Base-by-base conservation (phyloP, 2,329 filamentous ascomycete genomes). In the Claviceps cyperi region DNA sequence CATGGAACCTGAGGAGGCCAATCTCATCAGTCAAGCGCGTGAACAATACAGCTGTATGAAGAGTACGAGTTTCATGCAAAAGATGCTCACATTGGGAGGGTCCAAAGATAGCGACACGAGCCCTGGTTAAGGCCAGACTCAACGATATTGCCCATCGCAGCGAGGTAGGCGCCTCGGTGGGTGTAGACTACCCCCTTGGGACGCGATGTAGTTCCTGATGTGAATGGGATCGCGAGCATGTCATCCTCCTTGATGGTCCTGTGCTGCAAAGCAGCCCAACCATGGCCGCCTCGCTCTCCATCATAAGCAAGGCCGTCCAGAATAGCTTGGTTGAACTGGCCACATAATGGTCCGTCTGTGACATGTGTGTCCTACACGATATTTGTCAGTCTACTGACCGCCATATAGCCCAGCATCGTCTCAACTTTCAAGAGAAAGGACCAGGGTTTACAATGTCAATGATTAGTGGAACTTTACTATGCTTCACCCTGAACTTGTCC, bases 111-210 rank as follows among this genome's bases (percentile, higher is more conserved):
- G 56, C 82, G 83, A 64, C 85, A 90, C 38, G 85, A 73, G 6
- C 81, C 83, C 13, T 68, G 69, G 59, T 94, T 95, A 43, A 98
- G 72, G 0, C 86, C 86, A 1, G 86, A 88, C 64, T 98, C 92
- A 51, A 97, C 79, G 0, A 97, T 72, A 63, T 97, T 97, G 11
- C 73, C 90, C 56, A 96, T 61, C 0, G 88, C 75, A 0, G 88
- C 91, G 13, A 98, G 74, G 62, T 97, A 98, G 7, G 80, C 81
- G 4, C 90, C 86, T 45, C 92, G 78, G 64, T 97, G 87, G 1
- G 88, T 96, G 62, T 85, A 96, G 50, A 94, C 81, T 3, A 96
- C 91, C 5, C 92, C 92, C 65, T 98, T 97, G 1, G 92, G 92
- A 32, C 78, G 75, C 0, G 90, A 89, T 0, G 92, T 97, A 1